Evolutionary conservation across 306 rosid genomes (phyloP), one percentile per base, ranked within the genome.

Genomic region (Hippophae rhamnoides): DNA sequence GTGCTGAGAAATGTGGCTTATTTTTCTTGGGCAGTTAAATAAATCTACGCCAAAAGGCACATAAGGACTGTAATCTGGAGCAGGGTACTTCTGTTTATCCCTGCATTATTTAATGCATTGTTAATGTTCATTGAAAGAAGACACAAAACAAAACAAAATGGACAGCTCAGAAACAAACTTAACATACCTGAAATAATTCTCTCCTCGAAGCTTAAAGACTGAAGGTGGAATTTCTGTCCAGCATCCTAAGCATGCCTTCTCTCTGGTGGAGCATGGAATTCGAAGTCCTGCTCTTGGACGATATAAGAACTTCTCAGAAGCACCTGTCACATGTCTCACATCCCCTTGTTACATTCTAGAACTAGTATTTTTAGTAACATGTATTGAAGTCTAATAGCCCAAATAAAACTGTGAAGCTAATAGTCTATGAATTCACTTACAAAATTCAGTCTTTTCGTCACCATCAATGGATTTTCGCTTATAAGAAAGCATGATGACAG

Each of bases 41-140:
- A 90, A 69, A 76, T 90, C 98, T 13, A 81, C 87, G 41, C 98
- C 95, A n/a, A 90, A 74, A 46, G 98, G 98, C 50, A 62, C 61
- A 31, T 90, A 90, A n/a, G 98, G 76, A 52, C 89, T 74, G 58
- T 3, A 55, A 8, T 58, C 64, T 58, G 86, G 66, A 60, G 98
- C 98, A 41, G 89, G 82, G 65, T 63, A 38, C 76, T 90, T 90
- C 52, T 72, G 84, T 68, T 80, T 87, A 74, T 87, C 84, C 46
- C 97, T 89, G 77, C 74, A 78, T 53, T 63, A 48, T 47, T 38
- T 40, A 18, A 52, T 13, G 27, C 2, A 67, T 47, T 25, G 50
- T 71, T 48, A 40, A 61, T 60, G 65, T 57, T 58, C 44, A 65
- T 52, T 13, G 40, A 59, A 26, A 56, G 25, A 63, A 56, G 6